Percentiles rank a stretch among this genome's conserved stretches.
Evolutionary conservation across 2,329 filamentous ascomycete genomes (phyloP).

Genomic region (Davidsoniella neocaledoniae): DNA sequence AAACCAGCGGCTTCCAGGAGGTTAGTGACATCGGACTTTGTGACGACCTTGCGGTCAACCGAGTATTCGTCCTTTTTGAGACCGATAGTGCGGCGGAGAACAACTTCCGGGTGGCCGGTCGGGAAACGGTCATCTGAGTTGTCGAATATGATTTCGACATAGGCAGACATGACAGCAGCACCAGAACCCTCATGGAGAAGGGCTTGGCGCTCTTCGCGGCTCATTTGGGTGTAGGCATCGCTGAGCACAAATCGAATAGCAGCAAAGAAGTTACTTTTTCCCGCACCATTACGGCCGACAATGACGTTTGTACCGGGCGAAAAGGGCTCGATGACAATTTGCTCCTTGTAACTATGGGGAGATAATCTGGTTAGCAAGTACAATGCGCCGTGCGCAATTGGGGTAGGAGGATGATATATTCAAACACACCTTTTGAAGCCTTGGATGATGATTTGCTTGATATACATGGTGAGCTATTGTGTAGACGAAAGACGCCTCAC

Average conservation of each 20-base stretch:
- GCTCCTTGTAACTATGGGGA: constrained; percentile 79
- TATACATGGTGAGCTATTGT: constrained; percentile 54
- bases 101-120: constrained; percentile 77
- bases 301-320: constrained; percentile 96
- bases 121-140: constrained; percentile 93
- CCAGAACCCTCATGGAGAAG: constrained; percentile 96
- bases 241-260: constrained; percentile 96
- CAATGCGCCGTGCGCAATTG: neutral
- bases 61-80: constrained; percentile 98
- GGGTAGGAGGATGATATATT: neutral
- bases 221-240: constrained; percentile 93
- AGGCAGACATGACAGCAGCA: constrained; percentile 97
- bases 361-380: constrained; percentile 15
- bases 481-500: constrained; percentile 4
- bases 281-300: constrained; percentile 95
- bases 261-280: constrained; percentile 99
- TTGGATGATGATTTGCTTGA: constrained; percentile 99
- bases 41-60: constrained; percentile 89
- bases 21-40: constrained; percentile 87
- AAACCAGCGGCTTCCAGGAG: constrained; percentile 91
- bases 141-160: constrained; percentile 98
- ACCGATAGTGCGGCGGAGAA: constrained; percentile 84
- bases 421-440: constrained; percentile 83
- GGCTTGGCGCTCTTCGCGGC: constrained; percentile 85
- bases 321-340: constrained; percentile 96